Percentiles rank a stretch among this genome's conserved stretches.
Evolutionary conservation across 129 eudicot genomes (phyloP).

Genomic region (Flaveria bidentis): DNA sequence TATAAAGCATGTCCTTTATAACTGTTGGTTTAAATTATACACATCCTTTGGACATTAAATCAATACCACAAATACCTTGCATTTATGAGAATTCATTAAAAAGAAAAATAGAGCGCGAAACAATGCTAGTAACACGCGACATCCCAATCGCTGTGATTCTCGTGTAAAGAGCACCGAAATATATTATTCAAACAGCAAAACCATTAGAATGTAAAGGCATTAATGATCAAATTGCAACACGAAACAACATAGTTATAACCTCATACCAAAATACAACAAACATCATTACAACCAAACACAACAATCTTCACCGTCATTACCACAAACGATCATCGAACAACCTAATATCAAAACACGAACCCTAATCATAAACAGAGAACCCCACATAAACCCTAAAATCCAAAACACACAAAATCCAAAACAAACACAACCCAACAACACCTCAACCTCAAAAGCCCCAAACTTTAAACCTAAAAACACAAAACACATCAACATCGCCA

Average conservation of each 20-base stretch:
- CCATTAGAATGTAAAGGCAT: neutral
- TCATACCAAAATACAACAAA: neutral
- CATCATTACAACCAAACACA: neutral
- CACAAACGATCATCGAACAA: neutral
- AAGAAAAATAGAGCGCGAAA: neutral
- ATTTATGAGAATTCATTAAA: neutral
- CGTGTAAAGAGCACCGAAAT: neutral
- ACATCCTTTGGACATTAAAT: neutral
- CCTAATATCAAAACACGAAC: slow-evolving; percentile 7
- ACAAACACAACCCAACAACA: neutral
- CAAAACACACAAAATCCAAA: slow-evolving; percentile 21
- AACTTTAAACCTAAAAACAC: neutral
- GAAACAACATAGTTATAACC: slow-evolving; percentile 23
- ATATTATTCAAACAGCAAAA: slow-evolving; percentile 24
- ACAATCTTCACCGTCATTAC: neutral
- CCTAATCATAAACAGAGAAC: neutral
- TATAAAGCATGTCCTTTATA: too few species aligned
- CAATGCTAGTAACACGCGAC: neutral
- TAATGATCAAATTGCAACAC: slow-evolving; percentile 6
- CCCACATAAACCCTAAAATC: slow-evolving; percentile 29
- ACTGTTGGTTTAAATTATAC: neutral
- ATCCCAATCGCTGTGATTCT: neutral
- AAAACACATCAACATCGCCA: neutral
- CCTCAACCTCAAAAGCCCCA: slow-evolving; percentile 18
- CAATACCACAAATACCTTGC: neutral